These are phyloP conservation scores for Oryza glaberrima DNA, from an alignment of 176 grass and related monocot genomes.

Conservation along the genomic window DNA sequence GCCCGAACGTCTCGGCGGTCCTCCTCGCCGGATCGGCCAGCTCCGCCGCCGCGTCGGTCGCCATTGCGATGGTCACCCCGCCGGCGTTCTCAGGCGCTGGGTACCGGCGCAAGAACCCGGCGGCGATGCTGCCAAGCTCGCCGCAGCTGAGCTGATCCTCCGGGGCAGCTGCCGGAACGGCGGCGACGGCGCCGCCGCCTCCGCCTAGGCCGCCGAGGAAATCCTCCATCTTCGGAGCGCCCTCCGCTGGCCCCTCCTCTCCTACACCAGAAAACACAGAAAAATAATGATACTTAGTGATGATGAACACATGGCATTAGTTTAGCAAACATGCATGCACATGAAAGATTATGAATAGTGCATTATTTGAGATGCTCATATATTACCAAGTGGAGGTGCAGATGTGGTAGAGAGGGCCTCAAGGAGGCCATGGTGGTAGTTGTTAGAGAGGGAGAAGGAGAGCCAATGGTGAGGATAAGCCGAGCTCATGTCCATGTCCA, in stretches of 20 bases:
- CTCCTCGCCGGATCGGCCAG: conserved; percentile 52
- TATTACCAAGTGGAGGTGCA: conserved; percentile 39
- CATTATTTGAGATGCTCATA: not conserved
- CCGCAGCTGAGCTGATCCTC: conserved; percentile 44
- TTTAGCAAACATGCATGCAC: not conserved
- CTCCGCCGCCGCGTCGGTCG: conserved; percentile 34
- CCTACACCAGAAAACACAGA: not conserved
- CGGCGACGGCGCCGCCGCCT: not conserved
- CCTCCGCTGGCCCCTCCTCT: conserved; percentile 33
- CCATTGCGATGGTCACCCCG: conserved; percentile 37
- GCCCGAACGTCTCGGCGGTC: conserved; percentile 70
- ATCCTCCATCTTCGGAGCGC: conserved; percentile 78
- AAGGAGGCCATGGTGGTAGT: conserved; percentile 72
- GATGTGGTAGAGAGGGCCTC: conserved; percentile 64
- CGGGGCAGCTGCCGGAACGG: not conserved
- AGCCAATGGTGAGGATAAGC: conserved; percentile 72
- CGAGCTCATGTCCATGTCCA: conserved; percentile 72
- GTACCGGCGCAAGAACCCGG: conserved; percentile 65
- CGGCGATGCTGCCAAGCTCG: conserved; percentile 85
- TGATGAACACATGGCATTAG: not conserved
- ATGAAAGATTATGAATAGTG: not conserved
- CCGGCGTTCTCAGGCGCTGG: conserved; percentile 39
- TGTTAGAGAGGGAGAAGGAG: conserved; percentile 87
- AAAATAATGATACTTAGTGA: not conserved
- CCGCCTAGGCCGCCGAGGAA: conserved; percentile 63